Base-by-base conservation (phyloP, 2,329 filamentous ascomycete species). In the Byssothecium circinans region DNA sequence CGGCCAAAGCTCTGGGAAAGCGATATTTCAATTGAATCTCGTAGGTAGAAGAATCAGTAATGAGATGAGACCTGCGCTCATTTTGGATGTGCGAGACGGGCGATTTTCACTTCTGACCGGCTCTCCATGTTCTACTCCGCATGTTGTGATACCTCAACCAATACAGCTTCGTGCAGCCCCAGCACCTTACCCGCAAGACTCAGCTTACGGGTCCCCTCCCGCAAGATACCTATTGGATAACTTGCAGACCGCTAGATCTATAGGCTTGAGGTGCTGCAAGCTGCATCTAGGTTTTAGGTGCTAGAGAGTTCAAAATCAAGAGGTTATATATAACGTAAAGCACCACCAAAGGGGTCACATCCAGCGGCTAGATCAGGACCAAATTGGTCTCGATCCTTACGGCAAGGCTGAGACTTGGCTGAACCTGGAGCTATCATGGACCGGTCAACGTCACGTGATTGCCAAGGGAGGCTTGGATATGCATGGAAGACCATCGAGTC, bases 301-400 rank as follows among this genome's bases (percentile, higher is more conserved):
- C 36, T 17, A 39, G n/a, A 37, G 19, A 30, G 18, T 8, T 38
- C 23, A 10, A 25, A 25, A 25, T 25, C 23, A 10, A 25, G 23
- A 10, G 23, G 23, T 25, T 6, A 10, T 5, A 5, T 6, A 6
- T 5, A 10, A 25, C 10, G 23, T 25, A 25, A 25, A 25, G 10
- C 6, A 10, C 23, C 23, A 25, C 5, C 23, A 6, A 6, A 10
- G 10, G 23, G 23, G 23, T 10, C 10, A 25, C 10, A 6, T 25
- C 5, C 23, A 10, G 10, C 5, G 23, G 23, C 23, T 65, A 40
- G n/a, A n/a, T n/a, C n/a, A n/a, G n/a, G n/a, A n/a, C n/a, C n/a
- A n/a, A n/a, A n/a, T n/a, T n/a, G n/a, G n/a, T n/a, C n/a, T n/a
- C n/a, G n/a, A n/a, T n/a, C n/a, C n/a, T n/a, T n/a, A n/a, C n/a